phyloP scores from a whole-genome alignment of 164 flowering plant genomes.

The Aristolochia contorta region DNA sequence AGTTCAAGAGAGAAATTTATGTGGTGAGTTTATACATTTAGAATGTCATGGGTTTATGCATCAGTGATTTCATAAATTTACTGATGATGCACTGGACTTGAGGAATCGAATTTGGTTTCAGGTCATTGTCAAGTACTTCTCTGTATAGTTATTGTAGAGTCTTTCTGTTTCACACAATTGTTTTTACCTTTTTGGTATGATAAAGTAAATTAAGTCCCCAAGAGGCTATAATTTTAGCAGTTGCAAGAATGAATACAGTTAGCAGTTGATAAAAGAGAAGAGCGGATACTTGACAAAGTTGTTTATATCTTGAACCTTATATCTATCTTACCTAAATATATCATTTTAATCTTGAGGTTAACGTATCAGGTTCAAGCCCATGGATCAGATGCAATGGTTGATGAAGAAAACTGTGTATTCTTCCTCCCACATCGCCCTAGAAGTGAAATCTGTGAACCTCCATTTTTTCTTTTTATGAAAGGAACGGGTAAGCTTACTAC shows the following conservation, averaged over 20 bases:
- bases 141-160: background rate
- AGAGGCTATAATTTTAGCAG: too few species aligned
- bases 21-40: constrained; percentile 47
- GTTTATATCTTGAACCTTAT: too few species aligned
- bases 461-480: constrained; percentile 89
- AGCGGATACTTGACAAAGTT: too few species aligned
- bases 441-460: constrained; percentile 58
- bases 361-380: constrained; percentile 82
- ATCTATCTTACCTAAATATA: too few species aligned
- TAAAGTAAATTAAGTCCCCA: too few species aligned
- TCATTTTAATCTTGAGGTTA: background rate
- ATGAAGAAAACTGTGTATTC: constrained; percentile 88
- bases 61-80: background rate
- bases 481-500: constrained; percentile 58
- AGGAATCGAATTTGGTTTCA: background rate
- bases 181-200: too few species aligned
- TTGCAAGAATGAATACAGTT: too few species aligned
- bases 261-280: background rate
- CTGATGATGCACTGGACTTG: background rate
- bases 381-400: constrained; percentile 98
- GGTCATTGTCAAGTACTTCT: background rate
- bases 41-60: background rate
- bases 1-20: constrained; percentile 81
- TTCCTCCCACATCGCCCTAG: constrained; percentile 93
- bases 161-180: too few species aligned